Percentiles rank a stretch among this genome's conserved stretches.
These are phyloP conservation scores for Elaeis guineensis DNA, from an alignment of 176 grass and related monocot genomes.

Conservation along the genomic window DNA sequence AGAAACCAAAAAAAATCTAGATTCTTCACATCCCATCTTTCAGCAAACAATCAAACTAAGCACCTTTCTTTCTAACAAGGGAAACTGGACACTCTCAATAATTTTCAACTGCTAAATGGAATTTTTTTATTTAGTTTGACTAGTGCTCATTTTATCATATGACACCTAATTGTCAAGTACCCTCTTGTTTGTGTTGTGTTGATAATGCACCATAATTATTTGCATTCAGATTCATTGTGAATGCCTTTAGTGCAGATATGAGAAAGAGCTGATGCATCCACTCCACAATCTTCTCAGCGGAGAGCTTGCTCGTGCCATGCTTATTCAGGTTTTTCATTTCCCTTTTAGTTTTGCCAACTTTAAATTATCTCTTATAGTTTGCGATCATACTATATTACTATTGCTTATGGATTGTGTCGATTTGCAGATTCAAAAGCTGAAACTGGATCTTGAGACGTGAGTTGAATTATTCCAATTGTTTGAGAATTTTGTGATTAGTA, in stretches of 20 bases:
- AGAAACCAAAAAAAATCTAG: too few relatives aligned
- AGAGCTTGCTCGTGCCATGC: slow-evolving; percentile 83
- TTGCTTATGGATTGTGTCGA: background rate
- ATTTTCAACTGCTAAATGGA: too few relatives aligned
- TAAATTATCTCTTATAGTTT: background rate
- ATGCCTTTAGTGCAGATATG: slow-evolving; percentile 61
- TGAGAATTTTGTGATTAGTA: background rate
- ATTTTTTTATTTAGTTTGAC: too few relatives aligned
- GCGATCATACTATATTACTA: background rate
- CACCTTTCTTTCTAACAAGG: too few relatives aligned
- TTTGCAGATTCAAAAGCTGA: slow-evolving; percentile 94
- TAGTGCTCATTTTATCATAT: too few relatives aligned
- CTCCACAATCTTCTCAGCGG: slow-evolving; percentile 62
- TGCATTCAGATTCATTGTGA: too few relatives aligned
- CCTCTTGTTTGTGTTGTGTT: too few relatives aligned
- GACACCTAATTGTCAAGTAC: too few relatives aligned
- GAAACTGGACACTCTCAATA: too few relatives aligned
- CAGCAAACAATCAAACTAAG: too few relatives aligned
- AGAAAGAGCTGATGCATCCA: slow-evolving; percentile 73
- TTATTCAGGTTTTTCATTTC: slow-evolving; percentile 77
- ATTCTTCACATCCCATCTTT: too few relatives aligned
- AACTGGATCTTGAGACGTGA: slow-evolving; percentile 93
- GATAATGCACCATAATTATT: too few relatives aligned
- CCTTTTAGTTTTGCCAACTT: slow-evolving; percentile 8
- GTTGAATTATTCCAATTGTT: slow-evolving; percentile 20